Base-by-base conservation (phyloP, 1,284 basidiomycete genomes). In the Moniliophthora roreri region DNA sequence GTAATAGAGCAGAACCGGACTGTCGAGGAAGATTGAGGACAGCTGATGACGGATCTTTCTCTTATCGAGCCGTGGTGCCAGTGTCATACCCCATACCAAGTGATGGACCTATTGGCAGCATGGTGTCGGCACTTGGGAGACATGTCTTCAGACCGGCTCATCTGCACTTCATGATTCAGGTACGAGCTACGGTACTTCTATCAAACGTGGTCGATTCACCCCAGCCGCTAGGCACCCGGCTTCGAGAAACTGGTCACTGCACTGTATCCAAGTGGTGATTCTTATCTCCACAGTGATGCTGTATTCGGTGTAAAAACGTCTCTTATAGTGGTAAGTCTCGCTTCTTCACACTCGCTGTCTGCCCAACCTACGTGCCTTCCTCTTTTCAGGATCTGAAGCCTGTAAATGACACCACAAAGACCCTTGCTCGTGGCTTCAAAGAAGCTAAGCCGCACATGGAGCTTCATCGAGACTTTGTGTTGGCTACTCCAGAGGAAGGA, bases 241-340 rank as follows among this genome's bases (percentile, higher is more conserved):
- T 92, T 78, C 66, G 85, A 84, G 64, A 84, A 80, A 52, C 80
- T 95, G 38, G 73, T 78, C 18, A 93, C 92, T 0, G 82, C 90
- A 1, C 65, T 93, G 10, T 95, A 91, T 68, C 83, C 87, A 18
- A 79, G 85, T 53, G 85, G 82, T 15, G 89, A 92, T 60, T 66
- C 73, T 3, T 92, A 80, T 60, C 60, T 91, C 15, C 67, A 69
- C 11, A 89, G 81, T 54, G 91, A 92, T 62, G 75, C 79, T 3
- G 91, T 93, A 1, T 93, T 93, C 65, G 91, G 90, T 11, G 89
- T 89, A 11, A 90, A 87, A 66, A 78, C 79, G 51, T 87, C 66
- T n/a, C 58, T 72, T 21, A 63, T 73, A 38, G 69, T 76, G 44
- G 77, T 78, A 62, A 34, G 69, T 67, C 10, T 28, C n/a, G 18